These are phyloP conservation scores for Penicillium sp. DNA, from an alignment of 2,329 filamentous ascomycete species.

Conservation along the genomic window DNA sequence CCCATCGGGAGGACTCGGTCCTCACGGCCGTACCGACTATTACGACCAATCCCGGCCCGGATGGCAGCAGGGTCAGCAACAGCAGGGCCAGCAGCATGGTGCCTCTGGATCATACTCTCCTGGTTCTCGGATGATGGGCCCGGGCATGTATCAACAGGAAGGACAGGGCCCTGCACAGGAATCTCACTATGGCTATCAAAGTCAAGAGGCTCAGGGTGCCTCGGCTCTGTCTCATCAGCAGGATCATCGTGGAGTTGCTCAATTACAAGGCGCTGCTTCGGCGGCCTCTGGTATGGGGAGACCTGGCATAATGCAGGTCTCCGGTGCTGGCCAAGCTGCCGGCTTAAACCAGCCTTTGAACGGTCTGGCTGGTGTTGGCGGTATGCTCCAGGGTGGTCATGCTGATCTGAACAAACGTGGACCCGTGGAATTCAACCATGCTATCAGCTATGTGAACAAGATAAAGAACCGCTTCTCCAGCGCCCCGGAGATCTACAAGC, in stretches of 20 bases:
- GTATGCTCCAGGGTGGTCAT: constrained; percentile 55
- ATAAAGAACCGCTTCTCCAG: constrained; percentile 99
- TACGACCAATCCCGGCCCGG: constrained; percentile 41
- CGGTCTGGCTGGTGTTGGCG: constrained; percentile 62
- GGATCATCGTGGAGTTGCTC: constrained; percentile 64
- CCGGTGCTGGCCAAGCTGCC: constrained; percentile 45
- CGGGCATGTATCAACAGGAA: constrained; percentile 38
- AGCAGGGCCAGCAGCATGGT: constrained; percentile 32
- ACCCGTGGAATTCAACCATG: constrained; percentile 97
- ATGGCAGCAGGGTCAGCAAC: constrained; percentile 39
- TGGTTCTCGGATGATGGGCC: constrained; percentile 37
- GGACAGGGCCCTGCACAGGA: constrained; percentile 42
- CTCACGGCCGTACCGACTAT: constrained; percentile 38
- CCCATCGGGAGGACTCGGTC: constrained; percentile 30
- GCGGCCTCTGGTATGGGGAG: constrained; percentile 53
- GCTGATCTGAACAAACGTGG: constrained; percentile 74
- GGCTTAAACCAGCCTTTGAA: constrained; percentile 54
- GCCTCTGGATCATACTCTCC: constrained; percentile 42
- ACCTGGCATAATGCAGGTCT: constrained; percentile 50
- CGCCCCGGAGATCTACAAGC: constrained; percentile 98
- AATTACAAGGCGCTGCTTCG: constrained; percentile 64
- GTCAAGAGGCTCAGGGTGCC: constrained; percentile 48
- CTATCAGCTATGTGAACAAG: constrained; percentile 99
- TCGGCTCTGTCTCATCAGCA: constrained; percentile 57
- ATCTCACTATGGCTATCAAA: constrained; percentile 43